Conservation (phyloP, 257 asterid genomes). For the Jasminum sambac region DNA sequence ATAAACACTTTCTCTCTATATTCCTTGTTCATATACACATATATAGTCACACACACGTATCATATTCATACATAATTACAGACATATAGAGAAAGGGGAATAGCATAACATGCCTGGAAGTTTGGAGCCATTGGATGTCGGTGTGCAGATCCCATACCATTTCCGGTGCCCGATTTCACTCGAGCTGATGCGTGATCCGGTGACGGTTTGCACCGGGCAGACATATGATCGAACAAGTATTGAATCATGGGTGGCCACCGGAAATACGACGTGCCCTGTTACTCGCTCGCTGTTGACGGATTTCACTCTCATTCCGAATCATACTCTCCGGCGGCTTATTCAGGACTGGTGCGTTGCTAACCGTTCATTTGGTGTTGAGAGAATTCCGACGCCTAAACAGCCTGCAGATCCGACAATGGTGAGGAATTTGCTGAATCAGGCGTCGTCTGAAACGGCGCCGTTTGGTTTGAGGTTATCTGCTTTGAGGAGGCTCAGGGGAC, state of each 20-base stretch:
- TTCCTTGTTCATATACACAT: neutral
- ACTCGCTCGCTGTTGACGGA: conserved; percentile 71
- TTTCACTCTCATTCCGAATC: conserved; percentile 88
- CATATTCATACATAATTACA: neutral
- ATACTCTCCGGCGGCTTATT: conserved; percentile 87
- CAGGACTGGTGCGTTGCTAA: conserved; percentile 99
- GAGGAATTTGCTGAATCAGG: conserved; percentile 63
- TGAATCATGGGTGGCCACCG: conserved; percentile 98
- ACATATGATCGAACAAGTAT: conserved; percentile 93
- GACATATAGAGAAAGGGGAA: conserved; percentile 6
- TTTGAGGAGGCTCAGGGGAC: conserved; percentile 57
- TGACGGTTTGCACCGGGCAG: conserved; percentile 95
- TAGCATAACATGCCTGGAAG: conserved; percentile 57
- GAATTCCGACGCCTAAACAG: conserved; percentile 96
- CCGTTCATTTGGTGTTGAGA: conserved; percentile 74
- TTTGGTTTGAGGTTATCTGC: conserved; percentile 57
- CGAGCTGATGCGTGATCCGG: conserved; percentile 95
- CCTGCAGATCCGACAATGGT: conserved; percentile 84
- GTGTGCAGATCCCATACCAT: conserved; percentile 85
- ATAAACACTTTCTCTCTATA: neutral
- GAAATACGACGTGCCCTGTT: conserved; percentile 95
- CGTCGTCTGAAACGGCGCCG: conserved; percentile 49
- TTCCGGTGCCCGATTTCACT: conserved; percentile 92
- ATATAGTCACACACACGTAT: neutral
- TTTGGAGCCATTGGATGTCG: conserved; percentile 75